Evolutionary conservation across 1,284 basidiomycete species (phyloP).

Genomic region (Polyporus tsugae): DNA sequence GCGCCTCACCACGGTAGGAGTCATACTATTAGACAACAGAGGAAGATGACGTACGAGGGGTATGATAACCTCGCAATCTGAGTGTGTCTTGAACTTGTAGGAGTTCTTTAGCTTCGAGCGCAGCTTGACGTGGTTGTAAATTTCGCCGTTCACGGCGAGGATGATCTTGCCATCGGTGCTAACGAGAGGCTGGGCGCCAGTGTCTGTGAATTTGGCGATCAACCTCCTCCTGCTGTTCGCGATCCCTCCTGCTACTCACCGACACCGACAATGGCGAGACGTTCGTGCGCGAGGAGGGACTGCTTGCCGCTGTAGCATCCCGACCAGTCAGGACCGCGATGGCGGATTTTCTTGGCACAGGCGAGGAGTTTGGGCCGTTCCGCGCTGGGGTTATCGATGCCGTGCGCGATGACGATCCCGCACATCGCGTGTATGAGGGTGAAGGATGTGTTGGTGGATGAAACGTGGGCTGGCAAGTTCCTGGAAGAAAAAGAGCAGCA

Average conservation of each 20-base stretch:
- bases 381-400: conserved; percentile 72
- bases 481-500: neutral
- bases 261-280: conserved; percentile 97
- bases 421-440: conserved; percentile 67
- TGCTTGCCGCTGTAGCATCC: conserved; percentile 89
- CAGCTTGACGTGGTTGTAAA: conserved; percentile 96
- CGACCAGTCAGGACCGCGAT: conserved; percentile 97
- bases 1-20: neutral
- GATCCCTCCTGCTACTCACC: conserved; percentile 62
- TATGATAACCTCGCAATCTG: conserved; percentile 98
- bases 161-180: conserved; percentile 88
- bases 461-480: conserved; percentile 3
- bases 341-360: conserved; percentile 88
- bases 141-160: conserved; percentile 98
- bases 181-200: conserved; percentile 95
- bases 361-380: conserved; percentile 83
- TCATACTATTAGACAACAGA: neutral
- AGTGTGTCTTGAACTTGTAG: conserved; percentile 95
- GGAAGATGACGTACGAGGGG: conserved; percentile 70
- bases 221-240: neutral
- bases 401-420: conserved; percentile 88
- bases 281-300: conserved; percentile 87
- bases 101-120: conserved; percentile 69
- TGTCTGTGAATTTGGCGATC: conserved; percentile 64
- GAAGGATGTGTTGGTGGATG: conserved; percentile 4